A percentile compares a stretch with the other conserved stretches of the same genome.
phyloP scores from a whole-genome alignment of 2,329 filamentous ascomycete genomes.

The Ascochyta clinopodiicola region DNA sequence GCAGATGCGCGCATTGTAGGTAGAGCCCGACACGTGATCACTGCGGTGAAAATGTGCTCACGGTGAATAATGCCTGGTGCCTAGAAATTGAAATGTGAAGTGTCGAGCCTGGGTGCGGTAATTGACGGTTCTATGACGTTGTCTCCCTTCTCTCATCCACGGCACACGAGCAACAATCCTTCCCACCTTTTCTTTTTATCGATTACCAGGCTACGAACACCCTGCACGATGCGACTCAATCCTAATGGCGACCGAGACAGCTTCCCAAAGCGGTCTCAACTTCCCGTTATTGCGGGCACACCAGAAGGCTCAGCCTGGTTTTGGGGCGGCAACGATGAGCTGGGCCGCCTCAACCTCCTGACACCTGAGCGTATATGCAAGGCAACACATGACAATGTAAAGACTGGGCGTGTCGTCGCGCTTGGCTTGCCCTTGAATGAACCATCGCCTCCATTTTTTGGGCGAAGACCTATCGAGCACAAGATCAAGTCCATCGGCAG shows the following conservation, averaged over 20 bases:
- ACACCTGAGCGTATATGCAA: slow-evolving; percentile 61
- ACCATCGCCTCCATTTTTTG: slow-evolving; percentile 61
- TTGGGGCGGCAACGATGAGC: slow-evolving; percentile 38
- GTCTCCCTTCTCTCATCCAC: background rate
- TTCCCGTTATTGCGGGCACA: slow-evolving; percentile 31
- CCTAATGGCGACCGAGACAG: slow-evolving; percentile 24
- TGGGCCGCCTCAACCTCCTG: slow-evolving; percentile 67
- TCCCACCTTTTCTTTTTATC: background rate
- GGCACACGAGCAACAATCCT: background rate
- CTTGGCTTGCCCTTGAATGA: slow-evolving; percentile 67
- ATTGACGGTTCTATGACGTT: slow-evolving; percentile 6
- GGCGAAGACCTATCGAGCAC: slow-evolving; percentile 60
- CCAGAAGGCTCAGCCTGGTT: slow-evolving; percentile 32
- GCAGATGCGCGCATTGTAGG: background rate
- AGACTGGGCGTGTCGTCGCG: slow-evolving; percentile 60
- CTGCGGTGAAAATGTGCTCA: background rate
- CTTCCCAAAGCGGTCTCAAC: slow-evolving; percentile 30
- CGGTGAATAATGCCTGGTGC: no score
- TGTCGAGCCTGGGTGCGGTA: background rate
- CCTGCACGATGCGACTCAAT: slow-evolving; percentile 25
- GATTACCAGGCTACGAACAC: no score
- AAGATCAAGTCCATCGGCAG: slow-evolving; percentile 24
- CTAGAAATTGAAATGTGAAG: background rate
- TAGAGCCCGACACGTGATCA: no score
- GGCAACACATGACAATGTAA: slow-evolving; percentile 58